Base-by-base conservation (phyloP, 1,139 yeast species). In the Pichia sp. region DNA sequence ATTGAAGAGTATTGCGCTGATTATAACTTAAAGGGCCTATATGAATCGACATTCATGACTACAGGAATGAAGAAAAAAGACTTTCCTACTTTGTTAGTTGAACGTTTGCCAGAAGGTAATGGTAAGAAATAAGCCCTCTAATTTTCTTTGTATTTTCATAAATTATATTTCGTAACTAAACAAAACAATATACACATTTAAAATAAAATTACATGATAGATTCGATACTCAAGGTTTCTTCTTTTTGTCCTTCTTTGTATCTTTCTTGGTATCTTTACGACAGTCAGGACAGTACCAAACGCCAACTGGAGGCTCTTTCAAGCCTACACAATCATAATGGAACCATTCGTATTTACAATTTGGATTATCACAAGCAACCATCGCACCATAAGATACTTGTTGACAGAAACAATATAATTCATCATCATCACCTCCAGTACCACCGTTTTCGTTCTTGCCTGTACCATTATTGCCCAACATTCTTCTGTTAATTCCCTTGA, bases 321-420 rank as follows among this genome's bases (percentile, higher is more conserved):
- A 75, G 2, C 96, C 95, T 43, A 89, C 95, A 70, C 96, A 89
- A 33, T 71, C 77, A 57, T 77, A 79, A 60, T 81, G 86, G 65
- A 88, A 89, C 96, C 96, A 89, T 63, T 88, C 96, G 59, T 73
- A 82, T 54, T 82, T 78, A 69, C 96, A 89, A 55, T 82, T 82
- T 18, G 79, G 81, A 59, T 85, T 85, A 63, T 89, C 96, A 65
- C 96, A 89, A 0, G 95, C 96, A 66, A 89, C 83, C 96, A 89
- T 89, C 56, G 87, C 88, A 12, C 96, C 96, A 68, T 83, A 86
- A 1, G 95, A 85, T 0, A 85, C 90, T 53, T 88, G 79, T 58
- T 85, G 88, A 63, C 96, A 89, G 67, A 84, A 79, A 66, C 96
- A 89, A 65, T 88, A 89, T 45, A 81, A 67, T 49, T 76, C 79